These are phyloP conservation scores for Abrus pulchellus DNA, from an alignment of 306 rosid genomes.

Conservation along the genomic window DNA sequence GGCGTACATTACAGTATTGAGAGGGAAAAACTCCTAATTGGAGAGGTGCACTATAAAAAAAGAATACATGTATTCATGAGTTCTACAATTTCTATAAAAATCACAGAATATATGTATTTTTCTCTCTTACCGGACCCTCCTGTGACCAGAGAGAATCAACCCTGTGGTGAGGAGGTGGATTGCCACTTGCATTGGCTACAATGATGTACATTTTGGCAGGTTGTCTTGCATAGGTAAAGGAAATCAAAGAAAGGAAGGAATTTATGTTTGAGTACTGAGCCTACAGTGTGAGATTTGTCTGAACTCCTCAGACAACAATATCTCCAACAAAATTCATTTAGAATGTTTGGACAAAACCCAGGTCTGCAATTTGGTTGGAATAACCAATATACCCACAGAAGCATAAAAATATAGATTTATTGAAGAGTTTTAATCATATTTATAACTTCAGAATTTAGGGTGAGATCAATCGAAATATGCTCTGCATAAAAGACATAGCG, in stretches of 20 bases:
- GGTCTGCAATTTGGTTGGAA: not conserved
- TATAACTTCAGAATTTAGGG: not conserved
- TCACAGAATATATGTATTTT: too few relatives aligned
- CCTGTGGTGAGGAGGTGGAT: too few relatives aligned
- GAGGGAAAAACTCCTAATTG: too few relatives aligned
- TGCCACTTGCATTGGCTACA: not conserved
- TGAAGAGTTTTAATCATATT: not conserved
- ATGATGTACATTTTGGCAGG: slow-evolving; percentile 23
- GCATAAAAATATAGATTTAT: not conserved
- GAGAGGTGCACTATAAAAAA: too few relatives aligned
- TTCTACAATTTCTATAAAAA: too few relatives aligned
- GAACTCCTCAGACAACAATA: slow-evolving; percentile 3
- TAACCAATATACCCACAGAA: not conserved
- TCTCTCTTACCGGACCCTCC: too few relatives aligned
- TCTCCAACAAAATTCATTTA: slow-evolving; percentile 12
- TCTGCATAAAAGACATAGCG: not conserved
- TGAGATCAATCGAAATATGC: too few relatives aligned
- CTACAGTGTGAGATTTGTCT: not conserved
- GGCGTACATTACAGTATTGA: too few relatives aligned
- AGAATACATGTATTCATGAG: too few relatives aligned
- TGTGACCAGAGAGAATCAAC: too few relatives aligned
- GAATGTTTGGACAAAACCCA: slow-evolving; percentile 16
- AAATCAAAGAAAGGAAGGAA: slow-evolving; percentile 8
- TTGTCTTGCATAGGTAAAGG: not conserved
- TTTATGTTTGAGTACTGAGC: slow-evolving; percentile 12